These are phyloP conservation scores for Phlebiopsis gigantea DNA, from an alignment of 768 basidiomycete genomes.

Conservation along the genomic window DNA sequence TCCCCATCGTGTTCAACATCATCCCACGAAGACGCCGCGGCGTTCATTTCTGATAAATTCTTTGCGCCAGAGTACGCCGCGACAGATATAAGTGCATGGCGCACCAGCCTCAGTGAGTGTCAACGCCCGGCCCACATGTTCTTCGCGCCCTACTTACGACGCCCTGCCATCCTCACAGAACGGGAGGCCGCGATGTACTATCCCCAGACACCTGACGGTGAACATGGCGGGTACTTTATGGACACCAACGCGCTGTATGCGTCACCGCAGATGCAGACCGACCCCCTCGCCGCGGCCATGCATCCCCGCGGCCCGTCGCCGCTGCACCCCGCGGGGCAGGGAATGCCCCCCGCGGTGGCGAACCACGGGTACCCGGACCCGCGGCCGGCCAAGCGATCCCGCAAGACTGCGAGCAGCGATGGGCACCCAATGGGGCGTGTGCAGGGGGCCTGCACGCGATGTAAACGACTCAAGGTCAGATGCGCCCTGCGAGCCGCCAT, in stretches of 20 bases:
- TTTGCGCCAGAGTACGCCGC: constrained; percentile 11
- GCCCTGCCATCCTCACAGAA: constrained; percentile 4
- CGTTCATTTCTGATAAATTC: constrained; percentile 6
- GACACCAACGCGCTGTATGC: background rate
- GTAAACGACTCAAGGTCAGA: constrained; percentile 14
- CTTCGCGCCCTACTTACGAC: constrained; percentile 4
- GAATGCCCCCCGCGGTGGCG: constrained; percentile 8
- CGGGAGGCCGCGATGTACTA: background rate
- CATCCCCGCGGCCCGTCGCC: background rate
- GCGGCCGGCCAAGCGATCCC: constrained; percentile 5
- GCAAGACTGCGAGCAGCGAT: constrained; percentile 3
- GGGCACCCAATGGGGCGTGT: background rate
- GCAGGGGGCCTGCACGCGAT: constrained; percentile 14
- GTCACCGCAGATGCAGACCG: background rate
- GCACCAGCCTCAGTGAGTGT: constrained; percentile 1
- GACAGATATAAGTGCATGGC: constrained; percentile 10
- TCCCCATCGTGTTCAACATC: constrained; percentile 9
- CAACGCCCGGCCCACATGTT: constrained; percentile 3
- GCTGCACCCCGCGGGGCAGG: background rate
- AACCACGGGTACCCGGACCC: background rate
- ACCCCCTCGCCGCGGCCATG: background rate
- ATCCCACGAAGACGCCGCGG: constrained; percentile 4
- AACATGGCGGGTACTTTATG: background rate
- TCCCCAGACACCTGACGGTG: background rate
- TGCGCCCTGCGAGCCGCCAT: background rate